These are phyloP conservation scores for Hanseniaspora guilliermondii DNA, from an alignment of 805 yeast genomes.

Conservation along the genomic window DNA sequence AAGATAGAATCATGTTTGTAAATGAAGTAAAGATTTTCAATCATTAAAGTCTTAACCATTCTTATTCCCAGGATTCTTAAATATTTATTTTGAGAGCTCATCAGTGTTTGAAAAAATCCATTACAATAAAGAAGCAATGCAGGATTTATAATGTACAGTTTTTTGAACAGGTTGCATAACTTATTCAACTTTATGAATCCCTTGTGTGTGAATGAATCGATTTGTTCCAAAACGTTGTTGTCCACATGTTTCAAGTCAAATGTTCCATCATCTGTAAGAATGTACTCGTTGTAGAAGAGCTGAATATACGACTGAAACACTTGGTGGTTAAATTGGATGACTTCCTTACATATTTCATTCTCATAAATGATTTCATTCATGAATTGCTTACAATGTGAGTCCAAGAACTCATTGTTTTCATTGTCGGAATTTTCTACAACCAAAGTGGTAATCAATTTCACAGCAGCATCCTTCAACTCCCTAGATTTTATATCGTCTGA, in stretches of 20 bases:
- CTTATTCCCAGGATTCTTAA: conserved; percentile 7
- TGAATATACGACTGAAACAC: conserved; percentile 5
- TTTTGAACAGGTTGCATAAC: conserved; percentile 3
- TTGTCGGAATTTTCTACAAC: conserved; percentile 2
- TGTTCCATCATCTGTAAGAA: conserved; percentile 9
- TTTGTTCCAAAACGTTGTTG: conserved; percentile 4
- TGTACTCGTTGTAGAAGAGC: conserved; percentile 5
- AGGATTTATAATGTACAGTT: neutral
- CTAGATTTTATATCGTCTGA: neutral
- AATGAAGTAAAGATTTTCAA: neutral
- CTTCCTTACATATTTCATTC: conserved; percentile 5
- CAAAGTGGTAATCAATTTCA: neutral
- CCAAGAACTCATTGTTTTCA: conserved; percentile 2
- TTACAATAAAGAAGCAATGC: conserved; percentile 3
- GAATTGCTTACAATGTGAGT: conserved; percentile 3
- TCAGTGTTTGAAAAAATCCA: neutral
- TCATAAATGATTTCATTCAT: conserved; percentile 11
- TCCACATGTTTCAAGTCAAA: conserved; percentile 3
- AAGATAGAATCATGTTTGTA: neutral
- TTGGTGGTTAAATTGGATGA: neutral
- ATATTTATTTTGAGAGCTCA: conserved; percentile 5
- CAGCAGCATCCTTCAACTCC: conserved; percentile 1
- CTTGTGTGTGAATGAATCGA: conserved; percentile 3
- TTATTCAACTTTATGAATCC: conserved; percentile 7
- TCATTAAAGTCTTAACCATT: conserved; percentile 1